These are phyloP conservation scores for Porcisia hertigi DNA, from an alignment of 208 protist genomes.

Conservation along the genomic window DNA sequence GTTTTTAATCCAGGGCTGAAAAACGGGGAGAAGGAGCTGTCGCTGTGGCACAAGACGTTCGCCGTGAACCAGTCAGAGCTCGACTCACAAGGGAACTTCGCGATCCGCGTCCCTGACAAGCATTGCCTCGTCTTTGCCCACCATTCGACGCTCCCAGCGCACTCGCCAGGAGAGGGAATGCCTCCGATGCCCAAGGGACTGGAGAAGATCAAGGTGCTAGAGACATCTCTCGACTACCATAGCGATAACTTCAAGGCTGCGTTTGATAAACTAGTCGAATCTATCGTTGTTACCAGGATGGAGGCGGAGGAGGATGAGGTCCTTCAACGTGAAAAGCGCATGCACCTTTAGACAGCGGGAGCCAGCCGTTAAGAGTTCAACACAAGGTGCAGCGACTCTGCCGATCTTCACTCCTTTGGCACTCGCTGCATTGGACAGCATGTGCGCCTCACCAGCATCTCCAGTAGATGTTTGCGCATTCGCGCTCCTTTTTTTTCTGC, in stretches of 20 bases:
- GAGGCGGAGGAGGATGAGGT: constrained; percentile 78
- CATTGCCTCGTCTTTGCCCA: constrained; percentile 84
- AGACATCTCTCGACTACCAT: constrained; percentile 88
- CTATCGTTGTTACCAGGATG: constrained; percentile 58
- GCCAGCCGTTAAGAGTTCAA: too few relatives aligned
- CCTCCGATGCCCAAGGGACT: constrained; percentile 78
- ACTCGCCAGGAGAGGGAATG: constrained; percentile 28
- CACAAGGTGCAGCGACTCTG: not conserved
- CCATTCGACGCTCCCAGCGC: constrained; percentile 56
- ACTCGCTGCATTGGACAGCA: too few relatives aligned
- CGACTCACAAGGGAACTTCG: constrained; percentile 73
- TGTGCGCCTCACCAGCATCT: not conserved
- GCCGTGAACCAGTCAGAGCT: constrained; percentile 66
- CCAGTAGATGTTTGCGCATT: not conserved
- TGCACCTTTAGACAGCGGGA: constrained; percentile 3
- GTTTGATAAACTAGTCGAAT: constrained; percentile 84
- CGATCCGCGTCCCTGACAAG: constrained; percentile 48
- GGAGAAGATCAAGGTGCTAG: constrained; percentile 68
- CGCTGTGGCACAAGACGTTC: constrained; percentile 92
- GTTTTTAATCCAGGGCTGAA: constrained; percentile 85
- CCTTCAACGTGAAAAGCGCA: constrained; percentile 48
- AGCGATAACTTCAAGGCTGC: constrained; percentile 92
- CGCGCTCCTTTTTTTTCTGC: not conserved
- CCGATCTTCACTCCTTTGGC: not conserved
- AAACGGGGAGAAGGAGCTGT: constrained; percentile 78